phyloP scores from a whole-genome alignment of 768 basidiomycete species.

The Kwoniella sp. region DNA sequence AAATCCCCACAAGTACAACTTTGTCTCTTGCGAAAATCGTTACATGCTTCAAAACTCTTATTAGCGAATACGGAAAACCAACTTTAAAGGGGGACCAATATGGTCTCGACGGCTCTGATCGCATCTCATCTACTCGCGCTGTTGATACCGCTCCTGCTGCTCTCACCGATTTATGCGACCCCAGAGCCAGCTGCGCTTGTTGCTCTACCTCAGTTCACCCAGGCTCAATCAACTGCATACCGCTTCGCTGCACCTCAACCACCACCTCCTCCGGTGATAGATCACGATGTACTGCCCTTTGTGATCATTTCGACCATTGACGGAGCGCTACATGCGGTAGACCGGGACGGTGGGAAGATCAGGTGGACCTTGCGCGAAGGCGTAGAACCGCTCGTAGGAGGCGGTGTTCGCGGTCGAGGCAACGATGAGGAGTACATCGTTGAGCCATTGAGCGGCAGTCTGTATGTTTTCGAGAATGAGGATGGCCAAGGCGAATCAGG shows the following conservation, averaged over 20 bases:
- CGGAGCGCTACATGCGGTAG: slow-evolving; percentile 90
- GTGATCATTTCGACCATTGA: slow-evolving; percentile 91
- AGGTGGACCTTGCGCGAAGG: slow-evolving; percentile 81
- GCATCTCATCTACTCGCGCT: slow-evolving; percentile 28
- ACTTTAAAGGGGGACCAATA: background rate
- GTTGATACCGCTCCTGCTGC: slow-evolving; percentile 33
- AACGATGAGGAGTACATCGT: slow-evolving; percentile 79
- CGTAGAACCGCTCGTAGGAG: slow-evolving; percentile 50
- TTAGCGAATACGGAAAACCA: background rate
- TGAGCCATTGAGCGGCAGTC: slow-evolving; percentile 90
- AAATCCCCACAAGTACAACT: background rate
- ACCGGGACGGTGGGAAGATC: slow-evolving; percentile 75
- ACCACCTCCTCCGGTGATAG: slow-evolving; percentile 43
- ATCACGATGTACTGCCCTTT: slow-evolving; percentile 73
- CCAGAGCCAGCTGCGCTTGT: slow-evolving; percentile 45
- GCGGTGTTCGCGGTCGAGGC: slow-evolving; percentile 49
- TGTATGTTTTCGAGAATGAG: slow-evolving; percentile 71
- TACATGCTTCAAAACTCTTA: background rate
- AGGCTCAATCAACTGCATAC: background rate
- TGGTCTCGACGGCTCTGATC: slow-evolving; percentile 18
- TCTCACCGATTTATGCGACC: slow-evolving; percentile 17
- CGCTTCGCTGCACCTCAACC: slow-evolving; percentile 8
- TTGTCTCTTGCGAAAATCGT: background rate
- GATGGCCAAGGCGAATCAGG: slow-evolving; percentile 20
- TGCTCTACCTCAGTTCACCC: slow-evolving; percentile 31